Percentiles rank a stretch among this genome's conserved stretches.
Conservation (phyloP, 2,329 filamentous ascomycete species). For the Cordyceps javanica region DNA sequence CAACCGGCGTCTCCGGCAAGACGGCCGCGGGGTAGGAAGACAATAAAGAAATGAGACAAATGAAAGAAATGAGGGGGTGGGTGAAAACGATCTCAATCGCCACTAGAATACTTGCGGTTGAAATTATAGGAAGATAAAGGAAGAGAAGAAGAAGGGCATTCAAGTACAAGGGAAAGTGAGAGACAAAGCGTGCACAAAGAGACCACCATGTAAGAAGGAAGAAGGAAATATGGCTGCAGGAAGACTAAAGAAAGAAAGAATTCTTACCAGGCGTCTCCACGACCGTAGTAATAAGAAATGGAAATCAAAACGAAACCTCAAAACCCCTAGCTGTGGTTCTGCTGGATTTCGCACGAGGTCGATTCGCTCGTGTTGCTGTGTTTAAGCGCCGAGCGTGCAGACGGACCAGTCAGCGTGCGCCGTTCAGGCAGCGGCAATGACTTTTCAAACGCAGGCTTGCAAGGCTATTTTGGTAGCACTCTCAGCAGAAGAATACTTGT, state of each 20-base stretch:
- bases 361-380: constrained; percentile 11
- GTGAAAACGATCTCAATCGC: not conserved
- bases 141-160: not conserved
- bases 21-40: not conserved
- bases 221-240: constrained; percentile 17
- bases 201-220: constrained; percentile 3
- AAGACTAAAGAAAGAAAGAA: constrained; percentile 9
- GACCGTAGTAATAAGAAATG: not conserved
- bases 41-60: not conserved
- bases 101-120: not conserved
- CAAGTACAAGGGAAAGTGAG: not conserved
- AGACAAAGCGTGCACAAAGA: not conserved
- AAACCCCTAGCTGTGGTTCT: constrained; percentile 5
- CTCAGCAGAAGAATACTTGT: not conserved
- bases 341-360: not conserved
- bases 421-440: not conserved
- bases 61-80: not conserved
- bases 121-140: not conserved
- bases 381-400: constrained; percentile 1
- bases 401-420: constrained; percentile 7
- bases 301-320: constrained; percentile 1
- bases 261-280: constrained; percentile 1
- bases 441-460: constrained; percentile 5
- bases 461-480: constrained; percentile 5
- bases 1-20: not conserved